Conservation (phyloP, 148 eudicot species). For the Rhododendron simsii region DNA sequence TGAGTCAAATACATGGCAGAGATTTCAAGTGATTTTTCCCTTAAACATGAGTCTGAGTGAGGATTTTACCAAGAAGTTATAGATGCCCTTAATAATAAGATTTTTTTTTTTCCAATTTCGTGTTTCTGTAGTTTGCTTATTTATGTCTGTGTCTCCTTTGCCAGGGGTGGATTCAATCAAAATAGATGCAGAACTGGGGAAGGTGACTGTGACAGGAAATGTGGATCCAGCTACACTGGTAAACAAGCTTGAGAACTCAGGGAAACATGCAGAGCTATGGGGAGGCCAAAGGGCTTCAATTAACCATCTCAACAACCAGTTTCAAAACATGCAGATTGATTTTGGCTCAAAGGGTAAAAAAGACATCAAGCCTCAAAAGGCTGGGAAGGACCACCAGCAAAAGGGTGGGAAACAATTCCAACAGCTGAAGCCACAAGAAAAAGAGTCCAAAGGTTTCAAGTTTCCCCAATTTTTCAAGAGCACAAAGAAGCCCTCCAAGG, state of each 20-base stretch:
- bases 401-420: constrained; percentile 31
- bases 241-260: constrained; percentile 65
- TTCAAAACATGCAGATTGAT: constrained; percentile 51
- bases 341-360: constrained; percentile 26
- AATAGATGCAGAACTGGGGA: constrained; percentile 75
- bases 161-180: constrained; percentile 50
- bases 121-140: background rate
- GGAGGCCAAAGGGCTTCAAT: constrained; percentile 30
- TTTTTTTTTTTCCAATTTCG: background rate
- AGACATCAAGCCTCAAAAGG: constrained; percentile 34
- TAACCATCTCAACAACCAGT: constrained; percentile 37
- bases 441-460: constrained; percentile 33
- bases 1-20: background rate
- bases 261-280: constrained; percentile 91
- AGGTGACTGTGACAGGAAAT: constrained; percentile 72
- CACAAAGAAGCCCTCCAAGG: constrained; percentile 39
- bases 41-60: background rate
- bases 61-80: background rate
- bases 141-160: background rate
- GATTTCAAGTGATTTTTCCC: background rate
- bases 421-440: constrained; percentile 37
- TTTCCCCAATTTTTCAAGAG: constrained; percentile 2
- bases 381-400: constrained; percentile 28
- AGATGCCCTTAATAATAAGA: background rate
- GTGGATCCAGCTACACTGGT: constrained; percentile 60